A percentile compares a stretch with the other conserved stretches of the same genome.
phyloP scores from a whole-genome alignment of 2,329 filamentous ascomycete species.

The Scortechinia acanthostroma region DNA sequence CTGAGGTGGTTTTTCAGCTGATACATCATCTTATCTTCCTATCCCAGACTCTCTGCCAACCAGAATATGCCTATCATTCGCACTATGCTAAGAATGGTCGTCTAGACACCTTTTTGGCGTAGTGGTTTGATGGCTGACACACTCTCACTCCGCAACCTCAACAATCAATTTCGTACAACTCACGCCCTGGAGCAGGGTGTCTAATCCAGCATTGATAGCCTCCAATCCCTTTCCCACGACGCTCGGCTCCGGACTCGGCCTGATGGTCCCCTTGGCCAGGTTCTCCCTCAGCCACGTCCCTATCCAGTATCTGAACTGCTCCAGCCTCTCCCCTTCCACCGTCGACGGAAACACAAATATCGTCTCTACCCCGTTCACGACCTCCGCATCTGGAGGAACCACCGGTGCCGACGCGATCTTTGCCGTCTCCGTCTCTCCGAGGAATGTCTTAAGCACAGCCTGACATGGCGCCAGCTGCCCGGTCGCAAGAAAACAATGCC shows the following conservation, averaged over 20 bases:
- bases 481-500: conserved; percentile 29
- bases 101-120: no score
- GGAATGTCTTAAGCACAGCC: conserved; percentile 23
- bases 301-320: conserved; percentile 29
- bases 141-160: conserved; percentile 22
- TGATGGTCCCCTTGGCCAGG: conserved; percentile 18
- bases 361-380: conserved; percentile 20
- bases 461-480: conserved; percentile 25
- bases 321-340: conserved; percentile 19
- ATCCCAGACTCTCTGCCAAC: no score
- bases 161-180: conserved; percentile 33
- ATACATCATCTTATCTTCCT: no score
- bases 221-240: conserved; percentile 25
- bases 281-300: conserved; percentile 23
- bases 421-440: conserved; percentile 6
- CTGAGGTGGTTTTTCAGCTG: no score
- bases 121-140: no score
- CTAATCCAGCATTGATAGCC: conserved; percentile 25
- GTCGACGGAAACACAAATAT: conserved; percentile 26
- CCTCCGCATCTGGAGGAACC: conserved; percentile 17
- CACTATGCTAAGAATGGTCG: no score
- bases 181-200: conserved; percentile 23
- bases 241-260: conserved; percentile 25
- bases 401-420: conserved; percentile 27
- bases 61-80: no score